Percentiles rank a stretch among this genome's conserved stretches.
phyloP scores from a whole-genome alignment of 225 moss, liverwort and hornwort species.

The Asterella californica region DNA sequence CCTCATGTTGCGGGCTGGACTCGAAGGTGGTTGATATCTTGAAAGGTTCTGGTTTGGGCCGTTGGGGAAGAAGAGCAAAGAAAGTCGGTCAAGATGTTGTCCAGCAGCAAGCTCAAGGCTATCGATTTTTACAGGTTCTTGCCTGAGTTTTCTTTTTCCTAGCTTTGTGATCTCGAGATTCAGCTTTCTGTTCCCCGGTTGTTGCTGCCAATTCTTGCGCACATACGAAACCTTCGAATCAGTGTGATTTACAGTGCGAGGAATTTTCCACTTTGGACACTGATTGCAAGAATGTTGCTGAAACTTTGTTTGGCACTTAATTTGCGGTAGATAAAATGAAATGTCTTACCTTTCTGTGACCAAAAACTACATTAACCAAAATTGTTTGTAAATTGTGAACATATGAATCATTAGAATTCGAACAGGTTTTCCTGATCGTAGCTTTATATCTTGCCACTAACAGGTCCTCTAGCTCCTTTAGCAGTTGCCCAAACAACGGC shows the following conservation, averaged over 20 bases:
- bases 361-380: not conserved
- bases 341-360: not conserved
- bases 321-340: not conserved
- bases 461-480: not conserved
- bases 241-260: not conserved
- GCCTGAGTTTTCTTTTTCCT: not conserved
- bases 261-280: not conserved
- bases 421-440: not conserved
- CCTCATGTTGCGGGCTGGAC: not conserved
- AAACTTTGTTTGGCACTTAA: not conserved
- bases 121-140: slow-evolving; percentile 73
- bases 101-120: slow-evolving; percentile 72
- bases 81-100: slow-evolving; percentile 52
- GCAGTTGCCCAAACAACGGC: not conserved
- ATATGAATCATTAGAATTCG: not conserved
- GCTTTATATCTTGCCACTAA: not conserved
- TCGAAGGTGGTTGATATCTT: not conserved
- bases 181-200: not conserved
- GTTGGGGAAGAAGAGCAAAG: not conserved
- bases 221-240: not conserved
- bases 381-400: not conserved
- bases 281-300: not conserved
- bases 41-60: not conserved
- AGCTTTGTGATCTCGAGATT: not conserved
- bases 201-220: not conserved